Conservation (phyloP, 306 rosid genomes). For the Citrullus amarus region DNA sequence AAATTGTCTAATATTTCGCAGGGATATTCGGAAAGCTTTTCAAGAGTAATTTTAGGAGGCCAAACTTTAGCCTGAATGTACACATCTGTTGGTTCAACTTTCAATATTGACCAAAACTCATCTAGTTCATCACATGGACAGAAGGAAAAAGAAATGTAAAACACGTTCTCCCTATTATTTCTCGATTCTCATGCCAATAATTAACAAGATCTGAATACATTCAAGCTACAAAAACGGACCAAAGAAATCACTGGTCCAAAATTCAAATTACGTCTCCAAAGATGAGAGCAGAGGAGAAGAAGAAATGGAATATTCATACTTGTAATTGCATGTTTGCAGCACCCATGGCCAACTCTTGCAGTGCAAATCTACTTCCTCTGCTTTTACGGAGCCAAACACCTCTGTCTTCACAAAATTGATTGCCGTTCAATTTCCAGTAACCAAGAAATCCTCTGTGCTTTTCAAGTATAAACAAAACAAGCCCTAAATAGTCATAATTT, state of each 20-base stretch:
- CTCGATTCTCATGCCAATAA: neutral
- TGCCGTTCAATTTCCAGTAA: neutral
- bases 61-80: neutral
- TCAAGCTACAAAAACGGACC: neutral
- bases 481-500: neutral
- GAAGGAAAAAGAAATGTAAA: neutral
- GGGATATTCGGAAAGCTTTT: neutral
- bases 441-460: neutral
- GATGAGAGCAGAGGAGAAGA: neutral
- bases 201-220: neutral
- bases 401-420: neutral
- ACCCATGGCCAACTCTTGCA: neutral
- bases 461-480: neutral
- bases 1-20: neutral
- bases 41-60: neutral
- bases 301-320: neutral
- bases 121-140: neutral
- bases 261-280: neutral
- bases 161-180: conserved; percentile 5
- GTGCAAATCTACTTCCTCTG: neutral
- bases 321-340: neutral
- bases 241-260: neutral
- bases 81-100: neutral
- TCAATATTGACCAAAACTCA: neutral
- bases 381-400: neutral